Conservation (phyloP, 2,329 filamentous ascomycete species). For the Monilinia vaccinii-corymbosi region DNA sequence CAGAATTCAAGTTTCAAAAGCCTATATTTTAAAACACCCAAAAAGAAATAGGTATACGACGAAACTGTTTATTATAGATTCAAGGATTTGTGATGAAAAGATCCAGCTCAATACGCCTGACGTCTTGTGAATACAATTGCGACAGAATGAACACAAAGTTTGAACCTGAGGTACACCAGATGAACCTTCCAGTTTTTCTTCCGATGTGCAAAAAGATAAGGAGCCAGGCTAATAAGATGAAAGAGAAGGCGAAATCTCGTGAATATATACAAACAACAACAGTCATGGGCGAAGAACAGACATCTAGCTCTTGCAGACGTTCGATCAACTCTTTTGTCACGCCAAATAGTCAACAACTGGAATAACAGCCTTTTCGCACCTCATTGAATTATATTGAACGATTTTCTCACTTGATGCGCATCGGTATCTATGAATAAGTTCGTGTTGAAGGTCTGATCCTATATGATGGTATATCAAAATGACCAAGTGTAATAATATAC, state of each 20-base stretch:
- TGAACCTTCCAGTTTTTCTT: not conserved
- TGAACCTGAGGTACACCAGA: not conserved
- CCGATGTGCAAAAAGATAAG: too few relatives aligned
- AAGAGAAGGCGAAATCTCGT: not conserved
- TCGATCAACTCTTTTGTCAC: not conserved
- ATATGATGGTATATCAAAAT: not conserved
- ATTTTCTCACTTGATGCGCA: not conserved
- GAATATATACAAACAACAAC: not conserved
- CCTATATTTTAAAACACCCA: not conserved
- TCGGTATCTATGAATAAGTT: not conserved
- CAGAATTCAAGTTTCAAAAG: not conserved
- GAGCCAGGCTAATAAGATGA: too few relatives aligned
- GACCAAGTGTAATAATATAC: too few relatives aligned
- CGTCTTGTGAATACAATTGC: not conserved
- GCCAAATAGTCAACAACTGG: not conserved
- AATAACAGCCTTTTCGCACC: too few relatives aligned
- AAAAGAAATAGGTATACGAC: not conserved
- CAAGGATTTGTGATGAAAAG: not conserved
- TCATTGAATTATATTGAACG: not conserved
- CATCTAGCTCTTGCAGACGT: not conserved
- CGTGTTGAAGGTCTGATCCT: not conserved
- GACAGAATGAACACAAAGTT: not conserved
- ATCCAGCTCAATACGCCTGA: not conserved
- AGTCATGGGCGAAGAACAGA: not conserved
- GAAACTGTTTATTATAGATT: not conserved